phyloP scores from a whole-genome alignment of 805 yeast species.

The Cyberlindnera amylophila region DNA sequence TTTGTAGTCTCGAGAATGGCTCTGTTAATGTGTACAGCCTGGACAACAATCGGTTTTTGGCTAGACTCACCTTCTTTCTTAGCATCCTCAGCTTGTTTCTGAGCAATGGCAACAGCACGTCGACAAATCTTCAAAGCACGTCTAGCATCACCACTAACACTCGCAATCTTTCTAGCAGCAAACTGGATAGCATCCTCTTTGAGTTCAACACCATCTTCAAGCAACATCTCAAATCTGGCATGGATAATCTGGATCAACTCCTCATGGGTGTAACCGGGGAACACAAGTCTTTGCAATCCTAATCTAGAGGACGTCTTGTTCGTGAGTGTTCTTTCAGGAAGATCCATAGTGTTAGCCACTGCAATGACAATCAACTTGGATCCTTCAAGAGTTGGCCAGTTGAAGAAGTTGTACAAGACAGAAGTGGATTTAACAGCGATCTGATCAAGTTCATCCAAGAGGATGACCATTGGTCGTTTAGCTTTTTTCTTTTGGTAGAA shows the following conservation, averaged over 20 bases:
- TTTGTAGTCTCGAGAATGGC: conserved; percentile 78
- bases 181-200: conserved; percentile 79
- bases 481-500: conserved; percentile 44
- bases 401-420: conserved; percentile 92
- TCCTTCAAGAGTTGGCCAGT: conserved; percentile 87
- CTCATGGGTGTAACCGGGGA: conserved; percentile 80
- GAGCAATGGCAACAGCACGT: conserved; percentile 83
- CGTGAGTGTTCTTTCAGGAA: conserved; percentile 83
- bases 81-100: conserved; percentile 14
- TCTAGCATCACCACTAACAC: conserved; percentile 97
- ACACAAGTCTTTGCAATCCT: conserved; percentile 83
- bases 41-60: conserved; percentile 38
- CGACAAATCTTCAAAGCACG: conserved; percentile 85
- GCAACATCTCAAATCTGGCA: conserved; percentile 55
- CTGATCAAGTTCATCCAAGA: conserved; percentile 93
- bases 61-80: conserved; percentile 23
- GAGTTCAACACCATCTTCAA: conserved; percentile 33
- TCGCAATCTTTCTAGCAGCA: conserved; percentile 91
- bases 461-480: conserved; percentile 49
- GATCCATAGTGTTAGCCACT: conserved; percentile 95
- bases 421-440: conserved; percentile 76
- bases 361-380: conserved; percentile 87
- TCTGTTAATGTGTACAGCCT: conserved; percentile 67
- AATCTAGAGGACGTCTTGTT: conserved; percentile 89
- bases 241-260: conserved; percentile 75